Base-by-base conservation (phyloP, 2,329 filamentous ascomycete genomes). In the Arthrobotrys sphaeroides region DNA sequence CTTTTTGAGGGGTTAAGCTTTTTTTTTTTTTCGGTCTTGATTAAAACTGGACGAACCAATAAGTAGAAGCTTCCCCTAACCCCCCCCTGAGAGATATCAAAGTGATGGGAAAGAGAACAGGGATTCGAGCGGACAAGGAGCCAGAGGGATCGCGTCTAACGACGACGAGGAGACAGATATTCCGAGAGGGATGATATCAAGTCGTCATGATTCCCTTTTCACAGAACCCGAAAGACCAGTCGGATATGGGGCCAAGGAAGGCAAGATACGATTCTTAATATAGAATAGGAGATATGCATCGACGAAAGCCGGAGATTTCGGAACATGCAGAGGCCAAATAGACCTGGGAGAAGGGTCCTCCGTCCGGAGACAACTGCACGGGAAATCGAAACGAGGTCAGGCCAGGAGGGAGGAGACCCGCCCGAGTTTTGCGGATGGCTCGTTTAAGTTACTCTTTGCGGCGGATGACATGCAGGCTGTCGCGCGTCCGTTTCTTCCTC, bases 401-500 rank as follows among this genome's bases (percentile, higher is more conserved):
- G 65, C 42, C 40, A 33, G 42, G 24, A 61, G 36, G 62, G 40
- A 49, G 24, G 59, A 60, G 69, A 55, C 53, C 55, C 31, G 55
- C 62, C 69, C 69, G 62, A 74, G 43, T 74, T 67, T 67, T 64
- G 55, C 55, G 70, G 67, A 62, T 49, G 36, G 55, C 70, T 74
- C 70, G 70, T 74, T 68, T 74, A 74, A 74, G 70, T 74, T 74
- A 68, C 70, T 74, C 55, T 64, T 68, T 74, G n/a, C 70, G 70
- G 60, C 70, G 62, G 70, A 68, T 74, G 70, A 68, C 45, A 42
- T 68, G 70, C 70, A 74, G 61, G 61, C 24, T 53, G 55, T 43
- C 31, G 24, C 45, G 45, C 45, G 45, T 49, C 36, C 36, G 36
- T 40, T n/a, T 2, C 6, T 31, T 13, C 45, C 12, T 28, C n/a